A percentile compares a stretch with the other conserved stretches of the same genome.
These are phyloP conservation scores for Helichrysum umbraculigerum DNA, from an alignment of 129 eudicot species.

Conservation along the genomic window DNA sequence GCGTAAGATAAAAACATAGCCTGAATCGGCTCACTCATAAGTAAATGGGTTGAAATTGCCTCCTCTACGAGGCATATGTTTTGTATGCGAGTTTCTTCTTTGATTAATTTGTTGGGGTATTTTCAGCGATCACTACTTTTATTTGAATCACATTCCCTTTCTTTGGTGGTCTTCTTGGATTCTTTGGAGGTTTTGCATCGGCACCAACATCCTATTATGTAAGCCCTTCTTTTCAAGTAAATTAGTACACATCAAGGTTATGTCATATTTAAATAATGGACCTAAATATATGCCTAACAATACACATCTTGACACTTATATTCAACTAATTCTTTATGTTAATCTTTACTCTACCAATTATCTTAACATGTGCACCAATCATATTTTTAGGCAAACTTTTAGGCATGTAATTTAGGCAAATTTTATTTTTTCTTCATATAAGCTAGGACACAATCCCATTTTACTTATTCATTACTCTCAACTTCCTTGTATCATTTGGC, in stretches of 20 bases:
- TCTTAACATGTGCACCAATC: too few species aligned
- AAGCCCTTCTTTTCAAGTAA: conserved; percentile 16
- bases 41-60: too few species aligned
- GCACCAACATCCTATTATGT: conserved; percentile 72
- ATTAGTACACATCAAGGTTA: not conserved
- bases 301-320: too few species aligned
- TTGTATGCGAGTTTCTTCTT: not conserved
- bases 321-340: too few species aligned
- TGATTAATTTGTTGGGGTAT: not conserved
- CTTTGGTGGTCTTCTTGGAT: conserved; percentile 80
- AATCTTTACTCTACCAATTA: too few species aligned
- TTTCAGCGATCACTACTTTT: conserved; percentile 58
- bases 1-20: too few species aligned
- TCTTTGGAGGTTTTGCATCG: conserved; percentile 78
- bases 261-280: too few species aligned
- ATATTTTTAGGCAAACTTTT: too few species aligned
- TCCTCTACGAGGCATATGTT: not conserved
- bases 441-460: not conserved
- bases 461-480: conserved; percentile 17
- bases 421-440: too few species aligned
- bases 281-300: too few species aligned
- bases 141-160: conserved; percentile 65
- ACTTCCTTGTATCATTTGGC: conserved; percentile 90
- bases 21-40: too few species aligned
- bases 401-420: too few species aligned